Percentiles rank a stretch among this genome's conserved stretches.
phyloP scores from a whole-genome alignment of 106 monocot genomes.

The Dendrobium chrysotoxum region DNA sequence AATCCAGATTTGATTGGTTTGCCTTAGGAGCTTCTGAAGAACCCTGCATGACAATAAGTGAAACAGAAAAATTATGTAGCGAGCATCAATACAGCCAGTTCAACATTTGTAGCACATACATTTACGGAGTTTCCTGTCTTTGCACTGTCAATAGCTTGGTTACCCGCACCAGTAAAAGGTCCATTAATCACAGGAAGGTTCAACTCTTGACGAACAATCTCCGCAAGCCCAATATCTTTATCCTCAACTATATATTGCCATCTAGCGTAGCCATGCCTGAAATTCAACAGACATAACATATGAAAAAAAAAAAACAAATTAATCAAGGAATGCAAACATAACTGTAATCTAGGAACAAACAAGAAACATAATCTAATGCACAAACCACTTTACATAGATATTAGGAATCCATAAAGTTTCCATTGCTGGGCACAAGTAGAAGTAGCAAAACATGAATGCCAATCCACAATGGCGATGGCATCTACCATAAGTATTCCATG shows the following conservation, averaged over 20 bases:
- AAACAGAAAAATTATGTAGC: not conserved
- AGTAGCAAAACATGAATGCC: not conserved
- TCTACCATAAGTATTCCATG: too few relatives aligned
- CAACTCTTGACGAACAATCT: constrained; percentile 67
- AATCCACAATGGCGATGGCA: too few relatives aligned
- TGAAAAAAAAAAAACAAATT: not conserved
- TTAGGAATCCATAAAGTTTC: not conserved
- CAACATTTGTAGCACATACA: constrained; percentile 29
- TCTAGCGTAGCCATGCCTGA: constrained; percentile 95
- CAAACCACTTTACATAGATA: not conserved
- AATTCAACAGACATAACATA: not conserved
- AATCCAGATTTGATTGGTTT: constrained; percentile 34
- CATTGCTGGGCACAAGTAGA: not conserved
- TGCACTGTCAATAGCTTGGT: constrained; percentile 27
- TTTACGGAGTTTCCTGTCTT: constrained; percentile 13
- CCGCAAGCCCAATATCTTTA: constrained; percentile 67
- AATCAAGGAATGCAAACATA: not conserved
- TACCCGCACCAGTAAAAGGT: constrained; percentile 14
- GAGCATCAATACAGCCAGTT: not conserved
- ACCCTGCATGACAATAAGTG: constrained; percentile 26
- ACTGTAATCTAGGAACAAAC: not conserved
- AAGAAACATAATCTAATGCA: not conserved
- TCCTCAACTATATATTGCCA: constrained; percentile 93
- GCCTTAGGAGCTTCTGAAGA: constrained; percentile 37
- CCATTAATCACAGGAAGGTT: constrained; percentile 58